phyloP scores from a whole-genome alignment of 1,284 basidiomycete genomes.

The Rhodotorula sp. region DNA sequence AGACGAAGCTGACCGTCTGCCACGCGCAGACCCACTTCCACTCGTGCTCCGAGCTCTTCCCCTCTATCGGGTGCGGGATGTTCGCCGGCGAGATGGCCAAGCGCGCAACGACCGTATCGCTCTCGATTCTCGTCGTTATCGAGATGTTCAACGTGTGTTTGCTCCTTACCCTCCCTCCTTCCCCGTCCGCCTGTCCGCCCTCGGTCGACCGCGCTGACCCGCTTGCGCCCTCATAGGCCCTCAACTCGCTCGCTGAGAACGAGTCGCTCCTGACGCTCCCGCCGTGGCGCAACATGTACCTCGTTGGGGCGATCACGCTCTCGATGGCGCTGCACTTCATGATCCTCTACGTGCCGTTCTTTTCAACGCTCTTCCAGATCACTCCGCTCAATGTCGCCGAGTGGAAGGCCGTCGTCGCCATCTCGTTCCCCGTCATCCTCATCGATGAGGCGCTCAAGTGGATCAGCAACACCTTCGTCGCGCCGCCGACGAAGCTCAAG shows the following conservation, averaged over 20 bases:
- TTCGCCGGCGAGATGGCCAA: slow-evolving; percentile 82
- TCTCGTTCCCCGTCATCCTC: slow-evolving; percentile 83
- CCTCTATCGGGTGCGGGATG: slow-evolving; percentile 89
- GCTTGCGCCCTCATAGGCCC: slow-evolving; percentile 10
- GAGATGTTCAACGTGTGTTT: slow-evolving; percentile 90
- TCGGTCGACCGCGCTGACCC: not conserved
- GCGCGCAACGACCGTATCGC: slow-evolving; percentile 90
- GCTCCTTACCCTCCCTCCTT: too few species aligned
- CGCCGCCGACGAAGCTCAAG: slow-evolving; percentile 19
- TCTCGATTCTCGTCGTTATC: slow-evolving; percentile 88
- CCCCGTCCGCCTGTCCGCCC: too few species aligned
- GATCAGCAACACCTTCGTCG: slow-evolving; percentile 56
- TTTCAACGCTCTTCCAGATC: slow-evolving; percentile 81
- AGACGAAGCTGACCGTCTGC: not conserved
- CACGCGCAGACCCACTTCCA: slow-evolving; percentile 82
- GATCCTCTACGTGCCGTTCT: slow-evolving; percentile 94
- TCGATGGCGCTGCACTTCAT: slow-evolving; percentile 90
- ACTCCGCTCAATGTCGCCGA: slow-evolving; percentile 86
- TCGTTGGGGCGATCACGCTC: slow-evolving; percentile 81
- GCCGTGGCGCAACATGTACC: slow-evolving; percentile 89
- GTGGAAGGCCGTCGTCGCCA: slow-evolving; percentile 90
- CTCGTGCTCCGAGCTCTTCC: slow-evolving; percentile 77
- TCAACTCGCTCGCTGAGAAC: slow-evolving; percentile 94
- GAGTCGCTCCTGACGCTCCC: slow-evolving; percentile 86
- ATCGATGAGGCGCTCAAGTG: slow-evolving; percentile 93